Evolutionary conservation across 2,329 filamentous ascomycete species (phyloP).

Genomic region (Pseudocercospora cruenta): DNA sequence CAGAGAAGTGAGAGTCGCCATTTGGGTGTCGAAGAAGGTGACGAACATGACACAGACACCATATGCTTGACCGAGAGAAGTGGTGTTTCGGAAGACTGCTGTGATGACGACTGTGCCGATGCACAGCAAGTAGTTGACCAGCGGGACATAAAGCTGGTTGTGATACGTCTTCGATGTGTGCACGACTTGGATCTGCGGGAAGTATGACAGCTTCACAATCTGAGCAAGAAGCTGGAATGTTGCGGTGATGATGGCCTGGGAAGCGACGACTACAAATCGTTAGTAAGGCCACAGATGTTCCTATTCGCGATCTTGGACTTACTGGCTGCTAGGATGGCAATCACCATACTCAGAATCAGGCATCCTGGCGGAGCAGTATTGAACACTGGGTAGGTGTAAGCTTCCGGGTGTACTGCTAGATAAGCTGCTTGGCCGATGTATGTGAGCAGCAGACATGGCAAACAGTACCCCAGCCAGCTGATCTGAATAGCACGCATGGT

Average conservation of each 20-base stretch:
- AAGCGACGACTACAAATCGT: slow-evolving; percentile 59
- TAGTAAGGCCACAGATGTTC: not conserved
- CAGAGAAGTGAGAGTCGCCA: slow-evolving; percentile 72
- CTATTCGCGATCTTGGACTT: slow-evolving; percentile 39
- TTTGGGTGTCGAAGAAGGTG: slow-evolving; percentile 75
- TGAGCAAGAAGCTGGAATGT: slow-evolving; percentile 69
- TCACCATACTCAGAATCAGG: slow-evolving; percentile 68
- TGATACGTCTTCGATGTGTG: slow-evolving; percentile 73
- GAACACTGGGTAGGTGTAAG: slow-evolving; percentile 75
- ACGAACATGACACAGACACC: slow-evolving; percentile 80
- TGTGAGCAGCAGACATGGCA: slow-evolving; percentile 67
- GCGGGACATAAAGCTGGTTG: slow-evolving; percentile 75
- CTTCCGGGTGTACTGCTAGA: slow-evolving; percentile 62
- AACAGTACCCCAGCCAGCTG: slow-evolving; percentile 69
- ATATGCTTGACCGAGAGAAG: slow-evolving; percentile 72
- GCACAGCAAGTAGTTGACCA: slow-evolving; percentile 78
- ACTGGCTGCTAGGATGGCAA: slow-evolving; percentile 65
- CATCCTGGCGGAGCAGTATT: slow-evolving; percentile 68
- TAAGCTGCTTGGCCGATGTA: slow-evolving; percentile 77
- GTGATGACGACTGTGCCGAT: slow-evolving; percentile 75
- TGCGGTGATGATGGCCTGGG: slow-evolving; percentile 74
- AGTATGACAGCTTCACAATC: slow-evolving; percentile 74
- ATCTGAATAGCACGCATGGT: slow-evolving; percentile 66
- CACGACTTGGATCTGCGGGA: slow-evolving; percentile 73
- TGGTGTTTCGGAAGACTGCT: slow-evolving; percentile 56